These are phyloP conservation scores for Aspergillus clavatus DNA, from an alignment of 2,329 filamentous ascomycete species.

Conservation along the genomic window DNA sequence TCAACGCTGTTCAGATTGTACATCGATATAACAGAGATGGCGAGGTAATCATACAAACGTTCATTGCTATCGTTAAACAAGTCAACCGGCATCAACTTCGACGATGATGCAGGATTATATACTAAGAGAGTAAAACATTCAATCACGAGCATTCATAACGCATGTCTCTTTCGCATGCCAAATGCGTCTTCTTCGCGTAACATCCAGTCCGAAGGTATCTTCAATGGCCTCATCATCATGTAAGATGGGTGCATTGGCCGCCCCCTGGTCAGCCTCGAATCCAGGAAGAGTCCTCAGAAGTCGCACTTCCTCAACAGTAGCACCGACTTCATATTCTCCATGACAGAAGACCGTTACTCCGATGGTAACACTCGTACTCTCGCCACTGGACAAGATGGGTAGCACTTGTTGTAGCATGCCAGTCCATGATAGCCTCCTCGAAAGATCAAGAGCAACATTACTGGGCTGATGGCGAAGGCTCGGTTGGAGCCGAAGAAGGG, in stretches of 20 bases:
- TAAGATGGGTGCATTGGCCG: constrained; percentile 9
- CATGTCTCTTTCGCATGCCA: constrained; percentile 46
- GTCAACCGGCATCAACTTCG: background rate
- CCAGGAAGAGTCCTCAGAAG: constrained; percentile 35
- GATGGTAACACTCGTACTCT: constrained; percentile 57
- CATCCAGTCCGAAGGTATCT: constrained; percentile 38
- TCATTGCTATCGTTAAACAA: constrained; percentile 3
- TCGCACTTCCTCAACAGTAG: constrained; percentile 73
- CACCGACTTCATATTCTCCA: constrained; percentile 77
- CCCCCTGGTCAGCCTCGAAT: constrained; percentile 8
- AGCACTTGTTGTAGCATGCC: constrained; percentile 74
- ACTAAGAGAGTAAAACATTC: constrained; percentile 1
- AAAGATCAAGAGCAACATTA: constrained; percentile 71
- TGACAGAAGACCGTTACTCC: constrained; percentile 71
- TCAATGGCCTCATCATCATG: constrained; percentile 29
- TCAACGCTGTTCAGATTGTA: background rate
- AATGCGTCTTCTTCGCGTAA: constrained; percentile 37
- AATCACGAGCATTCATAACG: constrained; percentile 38
- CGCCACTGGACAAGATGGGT: constrained; percentile 56
- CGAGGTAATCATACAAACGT: background rate
- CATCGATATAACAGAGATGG: background rate
- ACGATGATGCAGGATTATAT: background rate
- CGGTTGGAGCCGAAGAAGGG: constrained; percentile 71
- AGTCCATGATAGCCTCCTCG: constrained; percentile 77
- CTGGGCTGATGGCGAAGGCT: constrained; percentile 67